These are phyloP conservation scores for Calonectria naviculata DNA, from an alignment of 2,329 filamentous ascomycete species.

Conservation along the genomic window DNA sequence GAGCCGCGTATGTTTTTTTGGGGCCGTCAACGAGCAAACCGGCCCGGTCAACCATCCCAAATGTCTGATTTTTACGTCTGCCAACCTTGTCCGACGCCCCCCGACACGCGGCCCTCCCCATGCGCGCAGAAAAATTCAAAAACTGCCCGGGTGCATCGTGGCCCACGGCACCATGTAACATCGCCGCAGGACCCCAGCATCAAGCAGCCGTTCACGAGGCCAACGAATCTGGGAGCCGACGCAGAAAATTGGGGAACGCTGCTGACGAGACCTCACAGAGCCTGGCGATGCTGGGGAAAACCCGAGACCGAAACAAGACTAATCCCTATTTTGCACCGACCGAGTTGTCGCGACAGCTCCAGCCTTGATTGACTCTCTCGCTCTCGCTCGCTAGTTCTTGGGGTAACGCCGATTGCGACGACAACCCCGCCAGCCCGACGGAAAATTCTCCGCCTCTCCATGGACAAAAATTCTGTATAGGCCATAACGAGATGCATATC, in stretches of 20 bases:
- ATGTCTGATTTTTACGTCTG: neutral
- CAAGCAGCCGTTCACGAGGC: neutral
- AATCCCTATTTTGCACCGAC: neutral
- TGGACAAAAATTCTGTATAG: neutral
- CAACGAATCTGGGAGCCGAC: neutral
- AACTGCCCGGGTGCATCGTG: neutral
- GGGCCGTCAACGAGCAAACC: neutral
- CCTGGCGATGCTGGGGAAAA: neutral
- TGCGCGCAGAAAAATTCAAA: neutral
- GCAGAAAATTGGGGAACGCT: neutral
- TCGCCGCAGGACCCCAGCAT: neutral
- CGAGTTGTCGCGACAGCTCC: neutral
- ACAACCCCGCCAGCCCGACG: neutral
- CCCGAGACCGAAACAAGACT: neutral
- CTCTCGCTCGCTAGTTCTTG: neutral
- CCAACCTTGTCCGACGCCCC: neutral
- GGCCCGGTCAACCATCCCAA: neutral
- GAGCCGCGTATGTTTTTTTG: neutral
- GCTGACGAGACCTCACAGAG: neutral
- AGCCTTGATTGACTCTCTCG: neutral
- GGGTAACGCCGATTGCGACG: neutral
- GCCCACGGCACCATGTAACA: slow-evolving; percentile 7
- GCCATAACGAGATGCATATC: neutral
- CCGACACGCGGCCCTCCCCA: neutral
- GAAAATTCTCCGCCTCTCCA: neutral